Conservation (phyloP, 768 basidiomycete species). For the Pisolithus orientalis region DNA sequence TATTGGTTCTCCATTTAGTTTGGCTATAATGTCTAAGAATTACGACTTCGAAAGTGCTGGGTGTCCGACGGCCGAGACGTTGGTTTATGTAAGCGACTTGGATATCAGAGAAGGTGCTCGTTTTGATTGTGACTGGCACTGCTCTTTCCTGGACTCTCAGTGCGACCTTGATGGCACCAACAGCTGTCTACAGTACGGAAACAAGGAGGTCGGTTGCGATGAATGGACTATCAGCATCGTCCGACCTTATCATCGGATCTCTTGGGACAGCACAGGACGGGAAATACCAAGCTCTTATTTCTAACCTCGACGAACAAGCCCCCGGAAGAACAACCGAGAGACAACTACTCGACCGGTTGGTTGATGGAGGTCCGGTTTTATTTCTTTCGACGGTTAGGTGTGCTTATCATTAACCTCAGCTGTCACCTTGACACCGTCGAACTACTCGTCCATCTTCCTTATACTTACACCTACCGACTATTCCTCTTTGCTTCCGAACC, state of each 20-base stretch:
- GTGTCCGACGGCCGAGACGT: too few species aligned
- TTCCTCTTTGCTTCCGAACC: conserved; percentile 43
- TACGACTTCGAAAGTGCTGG: too few species aligned
- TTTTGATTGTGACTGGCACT: too few species aligned
- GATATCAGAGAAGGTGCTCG: too few species aligned
- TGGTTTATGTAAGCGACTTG: too few species aligned
- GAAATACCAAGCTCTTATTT: conserved; percentile 65
- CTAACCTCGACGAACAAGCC: conserved; percentile 44
- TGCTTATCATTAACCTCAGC: conserved; percentile 37
- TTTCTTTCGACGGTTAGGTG: conserved; percentile 13
- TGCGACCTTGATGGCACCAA: too few species aligned
- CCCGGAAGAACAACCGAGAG: conserved; percentile 51
- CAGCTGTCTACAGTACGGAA: conserved; percentile 8
- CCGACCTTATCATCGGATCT: conserved; percentile 72
- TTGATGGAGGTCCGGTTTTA: conserved; percentile 59
- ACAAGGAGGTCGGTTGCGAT: conserved; percentile 14
- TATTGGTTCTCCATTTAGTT: too few species aligned
- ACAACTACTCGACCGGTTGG: conserved; percentile 75
- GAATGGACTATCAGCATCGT: conserved; percentile 28
- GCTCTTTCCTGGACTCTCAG: too few species aligned
- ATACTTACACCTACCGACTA: conserved; percentile 63
- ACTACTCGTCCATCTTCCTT: conserved; percentile 63
- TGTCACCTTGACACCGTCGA: conserved; percentile 43
- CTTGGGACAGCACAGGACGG: conserved; percentile 74
- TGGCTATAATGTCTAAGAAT: too few species aligned